Evolutionary conservation across 495 filamentous ascomycete species (phyloP).

Genomic region (Penicillium robsamsonii): DNA sequence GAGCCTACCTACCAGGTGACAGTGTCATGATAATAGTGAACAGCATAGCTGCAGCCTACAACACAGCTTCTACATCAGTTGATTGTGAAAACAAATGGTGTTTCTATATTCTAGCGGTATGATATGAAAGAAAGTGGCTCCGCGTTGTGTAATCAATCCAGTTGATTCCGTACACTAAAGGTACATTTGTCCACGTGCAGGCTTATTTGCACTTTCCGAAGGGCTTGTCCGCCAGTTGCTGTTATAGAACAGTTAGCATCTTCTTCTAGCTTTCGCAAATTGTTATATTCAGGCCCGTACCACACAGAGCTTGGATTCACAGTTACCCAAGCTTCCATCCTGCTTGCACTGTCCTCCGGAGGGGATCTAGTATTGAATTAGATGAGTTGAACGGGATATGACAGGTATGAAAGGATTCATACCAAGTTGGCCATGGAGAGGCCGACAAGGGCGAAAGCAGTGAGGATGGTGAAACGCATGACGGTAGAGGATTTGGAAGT

Average conservation of each 20-base stretch:
- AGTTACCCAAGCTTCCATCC: constrained; percentile 16
- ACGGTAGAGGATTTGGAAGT: not conserved
- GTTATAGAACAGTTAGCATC: not conserved
- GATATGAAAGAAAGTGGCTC: not conserved
- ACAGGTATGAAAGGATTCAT: not conserved
- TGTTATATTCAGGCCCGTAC: not conserved
- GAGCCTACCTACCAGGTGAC: too few species aligned
- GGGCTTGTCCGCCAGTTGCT: constrained; percentile 7
- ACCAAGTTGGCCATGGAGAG: constrained; percentile 1
- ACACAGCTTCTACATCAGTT: not conserved
- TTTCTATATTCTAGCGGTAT: not conserved
- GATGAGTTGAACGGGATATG: not conserved
- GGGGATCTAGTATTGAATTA: constrained; percentile 8
- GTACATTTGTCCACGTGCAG: not conserved
- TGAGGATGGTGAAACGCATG: constrained; percentile 12
- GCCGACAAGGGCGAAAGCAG: constrained; percentile 11
- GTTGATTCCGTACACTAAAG: not conserved
- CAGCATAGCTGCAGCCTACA: not conserved
- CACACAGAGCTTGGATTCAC: constrained; percentile 10
- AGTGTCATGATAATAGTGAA: too few species aligned
- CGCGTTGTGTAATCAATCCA: not conserved
- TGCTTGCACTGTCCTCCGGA: constrained; percentile 15
- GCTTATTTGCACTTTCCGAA: constrained; percentile 17
- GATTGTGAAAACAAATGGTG: not conserved
- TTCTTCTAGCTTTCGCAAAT: not conserved